phyloP scores from a whole-genome alignment of 2,329 filamentous ascomycete species.

The Penicillium freii region DNA sequence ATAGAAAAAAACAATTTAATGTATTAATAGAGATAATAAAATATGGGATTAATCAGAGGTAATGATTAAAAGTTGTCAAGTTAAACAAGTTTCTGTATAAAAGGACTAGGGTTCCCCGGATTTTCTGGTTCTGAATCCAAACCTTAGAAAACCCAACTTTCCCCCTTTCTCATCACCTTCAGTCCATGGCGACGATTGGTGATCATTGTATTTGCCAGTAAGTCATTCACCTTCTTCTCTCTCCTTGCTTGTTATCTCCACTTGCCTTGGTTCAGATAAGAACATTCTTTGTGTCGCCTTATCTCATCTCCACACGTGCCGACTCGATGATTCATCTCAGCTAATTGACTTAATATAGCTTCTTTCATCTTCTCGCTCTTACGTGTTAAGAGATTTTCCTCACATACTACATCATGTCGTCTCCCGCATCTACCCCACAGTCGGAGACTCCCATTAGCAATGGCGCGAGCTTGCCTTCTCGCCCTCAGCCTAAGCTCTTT shows the following conservation, averaged over 20 bases:
- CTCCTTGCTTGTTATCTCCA: conserved; percentile 19
- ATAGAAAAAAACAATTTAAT: neutral
- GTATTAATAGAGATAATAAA: neutral
- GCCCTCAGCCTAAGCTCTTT: conserved; percentile 34
- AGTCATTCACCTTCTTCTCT: neutral
- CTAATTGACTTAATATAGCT: conserved; percentile 10
- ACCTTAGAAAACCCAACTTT: neutral
- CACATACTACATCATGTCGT: conserved; percentile 30
- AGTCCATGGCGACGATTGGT: conserved; percentile 27
- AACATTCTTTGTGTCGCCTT: conserved; percentile 11
- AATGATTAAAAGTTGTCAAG: neutral
- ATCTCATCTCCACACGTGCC: conserved; percentile 9
- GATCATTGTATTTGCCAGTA: conserved; percentile 7
- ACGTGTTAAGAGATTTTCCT: conserved; percentile 16
- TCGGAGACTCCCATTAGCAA: conserved; percentile 30
- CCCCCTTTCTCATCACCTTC: conserved; percentile 3
- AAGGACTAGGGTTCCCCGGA: conserved; percentile 22
- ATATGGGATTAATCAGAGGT: neutral
- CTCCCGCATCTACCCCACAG: conserved; percentile 29
- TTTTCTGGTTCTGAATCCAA: conserved; percentile 8
- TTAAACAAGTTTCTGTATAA: conserved; percentile 13
- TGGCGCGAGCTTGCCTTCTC: conserved; percentile 22
- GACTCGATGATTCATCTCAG: conserved; percentile 8
- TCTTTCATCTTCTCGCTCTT: conserved; percentile 15
- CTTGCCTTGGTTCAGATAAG: conserved; percentile 13